Percentiles rank a stretch among this genome's conserved stretches.
Evolutionary conservation across 2,329 filamentous ascomycete species (phyloP).

Genomic region (Chaetomium sp.): DNA sequence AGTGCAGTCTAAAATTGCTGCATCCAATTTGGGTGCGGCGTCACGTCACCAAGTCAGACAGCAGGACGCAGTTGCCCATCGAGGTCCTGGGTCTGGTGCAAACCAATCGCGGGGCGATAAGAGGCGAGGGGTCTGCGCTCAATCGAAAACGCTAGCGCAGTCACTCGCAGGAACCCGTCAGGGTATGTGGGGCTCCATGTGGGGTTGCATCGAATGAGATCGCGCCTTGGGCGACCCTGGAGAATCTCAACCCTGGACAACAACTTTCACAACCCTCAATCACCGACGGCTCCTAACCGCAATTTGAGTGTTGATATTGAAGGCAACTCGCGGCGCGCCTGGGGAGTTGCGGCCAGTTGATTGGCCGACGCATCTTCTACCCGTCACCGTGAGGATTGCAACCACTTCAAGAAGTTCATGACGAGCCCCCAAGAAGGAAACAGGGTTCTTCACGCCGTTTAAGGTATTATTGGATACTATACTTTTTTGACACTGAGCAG

Average conservation of each 20-base stretch:
- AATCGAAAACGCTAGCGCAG: constrained; percentile 45
- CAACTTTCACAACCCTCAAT: not conserved
- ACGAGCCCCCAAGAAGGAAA: not conserved
- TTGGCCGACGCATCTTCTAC: not conserved
- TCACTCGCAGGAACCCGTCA: constrained; percentile 34
- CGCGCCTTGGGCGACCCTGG: not conserved
- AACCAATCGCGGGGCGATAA: constrained; percentile 13
- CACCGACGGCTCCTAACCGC: not conserved
- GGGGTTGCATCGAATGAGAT: not conserved
- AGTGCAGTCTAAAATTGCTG: not conserved
- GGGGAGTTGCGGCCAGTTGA: not conserved
- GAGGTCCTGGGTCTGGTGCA: not conserved
- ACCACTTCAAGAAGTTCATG: not conserved
- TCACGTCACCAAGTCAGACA: not conserved
- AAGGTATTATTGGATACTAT: too few species aligned
- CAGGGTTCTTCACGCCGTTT: not conserved
- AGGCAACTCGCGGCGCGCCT: too few species aligned
- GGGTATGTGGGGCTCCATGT: constrained; percentile 2
- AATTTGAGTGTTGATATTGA: not conserved
- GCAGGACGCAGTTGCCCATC: not conserved
- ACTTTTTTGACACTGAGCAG: not conserved
- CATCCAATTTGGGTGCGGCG: not conserved
- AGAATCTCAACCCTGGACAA: not conserved
- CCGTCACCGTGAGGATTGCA: not conserved
- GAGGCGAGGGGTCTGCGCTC: constrained; percentile 8